Conservation (phyloP, 768 basidiomycete species). For the Boletus rubescentipes region DNA sequence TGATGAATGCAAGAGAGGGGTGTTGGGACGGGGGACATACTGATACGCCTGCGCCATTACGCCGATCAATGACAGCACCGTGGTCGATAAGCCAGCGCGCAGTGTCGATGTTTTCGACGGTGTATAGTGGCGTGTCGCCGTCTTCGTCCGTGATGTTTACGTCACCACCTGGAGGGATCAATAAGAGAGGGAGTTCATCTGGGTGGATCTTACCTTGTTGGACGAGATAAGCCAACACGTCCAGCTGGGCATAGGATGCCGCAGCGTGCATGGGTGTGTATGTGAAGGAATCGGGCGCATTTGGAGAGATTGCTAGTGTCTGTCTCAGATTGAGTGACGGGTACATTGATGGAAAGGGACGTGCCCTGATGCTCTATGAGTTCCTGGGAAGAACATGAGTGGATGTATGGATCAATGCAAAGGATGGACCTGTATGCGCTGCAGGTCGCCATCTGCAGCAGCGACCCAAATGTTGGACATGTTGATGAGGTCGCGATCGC, state of each 20-base stretch:
- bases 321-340: slow-evolving; percentile 30
- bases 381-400: slow-evolving; percentile 38
- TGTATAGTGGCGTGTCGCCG: slow-evolving; percentile 90
- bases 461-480: slow-evolving; percentile 87
- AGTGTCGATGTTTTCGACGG: slow-evolving; percentile 78
- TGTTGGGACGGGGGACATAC: slow-evolving; percentile 44
- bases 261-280: slow-evolving; percentile 95
- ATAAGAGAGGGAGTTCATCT: not conserved
- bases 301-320: slow-evolving; percentile 60
- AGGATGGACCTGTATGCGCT: slow-evolving; percentile 65
- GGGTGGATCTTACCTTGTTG: slow-evolving; percentile 49
- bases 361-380: slow-evolving; percentile 59
- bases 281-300: slow-evolving; percentile 65
- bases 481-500: slow-evolving; percentile 24
- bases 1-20: slow-evolving; percentile 13
- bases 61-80: slow-evolving; percentile 62
- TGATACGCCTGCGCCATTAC: slow-evolving; percentile 72
- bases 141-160: slow-evolving; percentile 85
- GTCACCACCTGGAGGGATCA: slow-evolving; percentile 61
- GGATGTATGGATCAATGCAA: not conserved
- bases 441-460: slow-evolving; percentile 84
- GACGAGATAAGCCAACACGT: slow-evolving; percentile 76
- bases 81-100: slow-evolving; percentile 77
- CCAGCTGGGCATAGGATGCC: slow-evolving; percentile 83
- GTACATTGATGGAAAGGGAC: slow-evolving; percentile 29